Evolutionary conservation across 352 stramenopile genomes (phyloP), one percentile per base, ranked within the genome.

Genomic region (Aphanomyces invadans): DNA sequence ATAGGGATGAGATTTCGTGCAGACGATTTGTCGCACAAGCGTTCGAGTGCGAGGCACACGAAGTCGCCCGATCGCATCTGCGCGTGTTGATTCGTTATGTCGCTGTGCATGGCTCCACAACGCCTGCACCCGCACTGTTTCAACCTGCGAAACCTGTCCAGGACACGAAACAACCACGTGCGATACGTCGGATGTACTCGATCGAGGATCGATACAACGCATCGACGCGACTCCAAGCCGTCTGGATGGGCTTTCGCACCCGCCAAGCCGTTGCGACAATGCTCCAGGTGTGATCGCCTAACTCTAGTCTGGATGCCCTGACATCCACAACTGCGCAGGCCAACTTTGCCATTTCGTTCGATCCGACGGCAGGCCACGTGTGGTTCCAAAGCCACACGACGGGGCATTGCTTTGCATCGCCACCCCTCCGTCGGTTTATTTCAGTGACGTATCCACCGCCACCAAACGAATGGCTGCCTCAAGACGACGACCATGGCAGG

Each of bases 381-480:
- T 31, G 48, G 33, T 67, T 59, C 25, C 2, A 59, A 2, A 67
- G 48, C 33, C n/a, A 7, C n/a, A 12, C 17, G 12, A 36, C 39
- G 7, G 33, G 21, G 1, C 31, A n/a, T 11, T 19, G 31, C 31
- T 48, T 44, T n/a, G 2, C 3, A 11, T 5, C 23, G 9, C 42
- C 42, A 17, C 60, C 60, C 2, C 33, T 67, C 3, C 0, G 5
- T 7, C 29, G 33, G 2, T 15, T 59, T 33, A 11, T 51, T 28
- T 17, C n/a, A 25, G 60, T 67, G 46, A 19, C 4, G 0, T 67
- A 57, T 23, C 21, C 28, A 1, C 2, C 19, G 9, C 60, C 60
- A 11, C 25, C 21, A 7, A 28, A 67, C 38, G 33, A 46, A 31
- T 67, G 60, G 60, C 60, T 51, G n/a, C 28, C 31, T 21, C 60